Conservation (phyloP, 2,329 filamentous ascomycete genomes). For the Grosmannia serpens region DNA sequence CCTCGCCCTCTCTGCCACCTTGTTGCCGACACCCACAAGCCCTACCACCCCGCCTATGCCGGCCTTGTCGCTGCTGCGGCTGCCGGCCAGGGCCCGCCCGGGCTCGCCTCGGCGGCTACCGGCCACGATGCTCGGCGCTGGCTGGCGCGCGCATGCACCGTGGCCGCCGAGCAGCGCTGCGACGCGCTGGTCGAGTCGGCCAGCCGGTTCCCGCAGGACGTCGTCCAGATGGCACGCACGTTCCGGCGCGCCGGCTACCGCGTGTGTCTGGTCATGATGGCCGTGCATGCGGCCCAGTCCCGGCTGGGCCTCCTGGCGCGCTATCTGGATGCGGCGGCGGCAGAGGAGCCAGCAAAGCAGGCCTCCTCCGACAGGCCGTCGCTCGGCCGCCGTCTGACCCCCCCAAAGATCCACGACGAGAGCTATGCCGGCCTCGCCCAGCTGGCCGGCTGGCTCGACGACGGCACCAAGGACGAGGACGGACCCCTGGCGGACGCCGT, state of each 20-base stretch:
- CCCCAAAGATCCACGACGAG: constrained; percentile 32
- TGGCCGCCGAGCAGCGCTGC: constrained; percentile 19
- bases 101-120: constrained; percentile 27
- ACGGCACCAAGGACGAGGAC: not conserved
- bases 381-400: constrained; percentile 30
- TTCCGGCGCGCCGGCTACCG: constrained; percentile 24
- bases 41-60: constrained; percentile 31
- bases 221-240: constrained; percentile 22
- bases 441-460: constrained; percentile 26
- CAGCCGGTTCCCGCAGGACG: constrained; percentile 31
- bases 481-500: constrained; percentile 19
- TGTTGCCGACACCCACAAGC: constrained; percentile 38
- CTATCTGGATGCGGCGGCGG: constrained; percentile 19
- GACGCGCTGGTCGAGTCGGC: constrained; percentile 33
- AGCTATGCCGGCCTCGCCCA: constrained; percentile 27
- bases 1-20: constrained; percentile 23
- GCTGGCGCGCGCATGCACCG: constrained; percentile 27
- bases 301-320: constrained; percentile 29
- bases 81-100: constrained; percentile 15
- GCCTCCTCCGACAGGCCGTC: not conserved
- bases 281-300: constrained; percentile 29
- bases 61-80: constrained; percentile 15
- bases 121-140: constrained; percentile 30
- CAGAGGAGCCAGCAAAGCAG: not conserved
- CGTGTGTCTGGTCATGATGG: constrained; percentile 29